Base-by-base conservation (phyloP, 225 moss, liverwort and hornwort species). In the Physcomitrium patens region DNA sequence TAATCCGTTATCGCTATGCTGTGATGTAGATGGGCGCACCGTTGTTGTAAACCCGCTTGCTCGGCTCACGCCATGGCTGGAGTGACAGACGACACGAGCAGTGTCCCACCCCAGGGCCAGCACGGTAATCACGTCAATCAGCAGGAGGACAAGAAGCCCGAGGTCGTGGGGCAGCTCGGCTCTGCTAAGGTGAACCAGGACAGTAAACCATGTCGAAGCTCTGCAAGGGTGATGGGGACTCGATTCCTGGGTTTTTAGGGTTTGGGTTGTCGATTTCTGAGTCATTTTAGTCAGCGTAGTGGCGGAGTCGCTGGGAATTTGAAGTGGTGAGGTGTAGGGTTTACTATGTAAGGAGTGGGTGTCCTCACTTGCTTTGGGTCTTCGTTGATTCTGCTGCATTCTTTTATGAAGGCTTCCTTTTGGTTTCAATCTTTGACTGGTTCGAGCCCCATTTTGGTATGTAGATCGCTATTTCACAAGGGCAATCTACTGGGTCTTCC, bases 401-500 rank as follows among this genome's bases (percentile, higher is more conserved):
- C 31, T 37, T 17, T 64, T 41, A 20, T 13, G n/a, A 5, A 42
- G 17, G 45, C 3, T 1, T 2, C 7, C 3, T 65, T 51, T 65
- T 61, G 10, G 18, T 37, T 47, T 20, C n/a, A 26, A 1, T 26
- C 57, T 58, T 52, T 52, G 69, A 66, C 17, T 72, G 68, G 68
- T 72, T 76, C 5, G 58, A 76, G 57, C 13, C 44, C 51, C 31
- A 57, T 78, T 47, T 73, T 24, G 57, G 24, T 42, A 14, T 73
- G 56, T 71, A 87, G 87, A 81, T 79, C 67, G 61, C 71, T 58
- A 26, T 76, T 74, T 78, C 87, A 42, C 87, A 87, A 87, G 84
- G 84, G 47, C 87, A 73, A 73, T 84, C 84, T 14, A 84, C 87
- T 45, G 73, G 73, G 24, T 81, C 87, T 19, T 79, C 87, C 64